Conservation (phyloP, 2,329 filamentous ascomycete species). For the Rosellinia necatrix region DNA sequence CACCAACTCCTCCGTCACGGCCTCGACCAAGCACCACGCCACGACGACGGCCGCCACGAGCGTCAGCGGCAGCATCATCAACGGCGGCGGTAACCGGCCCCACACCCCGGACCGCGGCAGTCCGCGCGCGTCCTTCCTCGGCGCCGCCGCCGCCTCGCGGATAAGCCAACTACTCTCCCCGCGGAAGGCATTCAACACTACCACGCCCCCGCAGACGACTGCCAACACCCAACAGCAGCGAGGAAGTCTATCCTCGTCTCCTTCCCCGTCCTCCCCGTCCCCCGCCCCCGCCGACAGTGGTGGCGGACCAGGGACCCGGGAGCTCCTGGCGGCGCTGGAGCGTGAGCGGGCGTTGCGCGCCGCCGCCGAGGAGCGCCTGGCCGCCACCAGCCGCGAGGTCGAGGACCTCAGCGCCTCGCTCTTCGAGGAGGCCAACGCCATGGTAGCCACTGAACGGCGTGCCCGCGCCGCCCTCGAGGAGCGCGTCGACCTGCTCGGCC, state of each 20-base stretch:
- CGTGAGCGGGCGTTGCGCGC: constrained; percentile 69
- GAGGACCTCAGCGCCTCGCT: constrained; percentile 77
- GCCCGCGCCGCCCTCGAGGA: constrained; percentile 74
- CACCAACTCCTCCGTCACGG: constrained; percentile 35
- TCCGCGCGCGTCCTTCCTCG: constrained; percentile 39
- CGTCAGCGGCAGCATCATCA: constrained; percentile 1
- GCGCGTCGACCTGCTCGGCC: constrained; percentile 69
- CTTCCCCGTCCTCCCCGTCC: constrained; percentile 26
- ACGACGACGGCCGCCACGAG: too few species aligned
- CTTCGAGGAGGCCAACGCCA: constrained; percentile 85
- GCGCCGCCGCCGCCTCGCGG: constrained; percentile 40
- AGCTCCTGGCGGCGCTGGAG: constrained; percentile 66
- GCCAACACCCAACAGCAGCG: constrained; percentile 11
- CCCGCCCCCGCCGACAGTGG: constrained; percentile 25
- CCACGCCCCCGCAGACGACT: constrained; percentile 28
- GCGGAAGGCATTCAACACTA: constrained; percentile 42
- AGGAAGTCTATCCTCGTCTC: constrained; percentile 23
- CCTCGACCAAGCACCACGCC: constrained; percentile 3
- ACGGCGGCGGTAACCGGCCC: constrained; percentile 19
- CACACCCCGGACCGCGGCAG: constrained; percentile 30
- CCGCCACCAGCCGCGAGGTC: constrained; percentile 71
- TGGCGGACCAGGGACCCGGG: constrained; percentile 41
- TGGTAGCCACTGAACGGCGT: constrained; percentile 78
- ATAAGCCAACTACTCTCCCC: constrained; percentile 40
- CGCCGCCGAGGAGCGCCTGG: constrained; percentile 70